These are phyloP conservation scores for Boeremia lycopersici DNA, from an alignment of 2,329 filamentous ascomycete genomes.

Conservation along the genomic window DNA sequence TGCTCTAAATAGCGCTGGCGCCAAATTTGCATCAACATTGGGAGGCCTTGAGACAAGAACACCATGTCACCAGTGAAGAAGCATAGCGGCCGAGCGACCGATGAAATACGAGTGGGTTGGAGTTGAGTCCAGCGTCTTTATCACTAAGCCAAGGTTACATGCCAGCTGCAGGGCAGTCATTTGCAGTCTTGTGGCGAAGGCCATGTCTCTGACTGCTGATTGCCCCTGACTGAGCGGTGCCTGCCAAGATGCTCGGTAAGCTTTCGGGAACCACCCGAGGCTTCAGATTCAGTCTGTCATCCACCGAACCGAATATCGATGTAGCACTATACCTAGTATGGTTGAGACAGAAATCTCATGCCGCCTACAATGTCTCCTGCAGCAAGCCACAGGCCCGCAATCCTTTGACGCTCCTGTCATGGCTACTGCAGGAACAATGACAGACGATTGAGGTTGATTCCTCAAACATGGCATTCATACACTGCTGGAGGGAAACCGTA, in stretches of 20 bases:
- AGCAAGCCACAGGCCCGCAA: conserved; percentile 13
- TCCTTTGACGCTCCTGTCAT: not conserved
- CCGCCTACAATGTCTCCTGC: conserved; percentile 6
- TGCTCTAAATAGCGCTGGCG: conserved; percentile 14
- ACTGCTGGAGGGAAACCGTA: not conserved
- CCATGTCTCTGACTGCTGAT: not conserved
- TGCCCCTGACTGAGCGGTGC: conserved; percentile 12
- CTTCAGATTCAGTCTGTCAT: conserved; percentile 9
- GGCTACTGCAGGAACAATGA: not conserved
- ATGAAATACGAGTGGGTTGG: not conserved
- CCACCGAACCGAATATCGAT: conserved; percentile 7
- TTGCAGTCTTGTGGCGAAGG: not conserved
- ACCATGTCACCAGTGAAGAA: not conserved
- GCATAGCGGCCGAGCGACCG: not conserved
- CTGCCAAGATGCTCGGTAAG: conserved; percentile 16
- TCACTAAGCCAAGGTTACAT: not conserved
- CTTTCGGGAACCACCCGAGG: conserved; percentile 9
- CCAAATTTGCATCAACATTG: conserved; percentile 10
- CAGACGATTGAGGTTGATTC: not conserved
- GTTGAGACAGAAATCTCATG: conserved; percentile 6
- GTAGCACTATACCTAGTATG: conserved; percentile 6
- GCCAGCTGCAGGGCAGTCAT: not conserved
- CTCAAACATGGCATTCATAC: not conserved
- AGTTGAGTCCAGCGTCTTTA: not conserved
- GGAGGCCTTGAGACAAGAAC: conserved; percentile 14